Evolutionary conservation across 2,329 filamentous ascomycete species (phyloP).

Genomic region (Diaporthe ilicicola): DNA sequence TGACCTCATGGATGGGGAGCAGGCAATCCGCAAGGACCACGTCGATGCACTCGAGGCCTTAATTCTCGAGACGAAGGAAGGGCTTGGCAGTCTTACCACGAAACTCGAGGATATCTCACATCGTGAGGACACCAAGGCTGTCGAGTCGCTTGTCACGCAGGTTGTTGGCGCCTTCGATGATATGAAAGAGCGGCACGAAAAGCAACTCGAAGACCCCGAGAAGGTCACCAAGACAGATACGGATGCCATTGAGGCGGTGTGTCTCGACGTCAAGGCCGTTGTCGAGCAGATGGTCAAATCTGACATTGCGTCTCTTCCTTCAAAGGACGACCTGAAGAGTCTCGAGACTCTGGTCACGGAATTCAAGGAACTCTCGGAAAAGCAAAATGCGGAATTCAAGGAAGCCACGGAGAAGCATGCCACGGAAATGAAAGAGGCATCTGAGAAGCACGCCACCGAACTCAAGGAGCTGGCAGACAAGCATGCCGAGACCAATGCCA

Average conservation of each 20-base stretch:
- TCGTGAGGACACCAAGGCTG: conserved; percentile 79
- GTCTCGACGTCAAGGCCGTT: conserved; percentile 84
- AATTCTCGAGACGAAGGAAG: conserved; percentile 78
- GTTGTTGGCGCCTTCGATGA: conserved; percentile 81
- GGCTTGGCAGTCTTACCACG: conserved; percentile 70
- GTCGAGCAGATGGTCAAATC: conserved; percentile 78
- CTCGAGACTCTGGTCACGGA: conserved; percentile 76
- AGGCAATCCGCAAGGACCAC: conserved; percentile 72
- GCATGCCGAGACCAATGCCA: conserved; percentile 77
- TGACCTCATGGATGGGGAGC: conserved; percentile 77
- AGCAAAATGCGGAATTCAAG: conserved; percentile 61
- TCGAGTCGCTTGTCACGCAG: conserved; percentile 83
- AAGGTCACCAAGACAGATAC: conserved; percentile 83
- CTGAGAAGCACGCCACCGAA: conserved; percentile 69
- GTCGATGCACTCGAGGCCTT: conserved; percentile 71
- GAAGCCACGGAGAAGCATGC: conserved; percentile 26
- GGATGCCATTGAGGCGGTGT: conserved; percentile 80
- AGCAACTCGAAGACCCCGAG: conserved; percentile 64
- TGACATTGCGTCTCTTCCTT: conserved; percentile 75
- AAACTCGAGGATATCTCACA: conserved; percentile 76
- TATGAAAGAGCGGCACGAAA: conserved; percentile 66
- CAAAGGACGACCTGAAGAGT: conserved; percentile 78
- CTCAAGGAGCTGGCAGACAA: conserved; percentile 70
- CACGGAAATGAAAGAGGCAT: conserved; percentile 27
- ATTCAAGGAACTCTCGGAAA: conserved; percentile 70